Evolutionary conservation across 371 early-diverging fungal genomes (phyloP).

Genomic region (Basidiobolus meristosporus): DNA sequence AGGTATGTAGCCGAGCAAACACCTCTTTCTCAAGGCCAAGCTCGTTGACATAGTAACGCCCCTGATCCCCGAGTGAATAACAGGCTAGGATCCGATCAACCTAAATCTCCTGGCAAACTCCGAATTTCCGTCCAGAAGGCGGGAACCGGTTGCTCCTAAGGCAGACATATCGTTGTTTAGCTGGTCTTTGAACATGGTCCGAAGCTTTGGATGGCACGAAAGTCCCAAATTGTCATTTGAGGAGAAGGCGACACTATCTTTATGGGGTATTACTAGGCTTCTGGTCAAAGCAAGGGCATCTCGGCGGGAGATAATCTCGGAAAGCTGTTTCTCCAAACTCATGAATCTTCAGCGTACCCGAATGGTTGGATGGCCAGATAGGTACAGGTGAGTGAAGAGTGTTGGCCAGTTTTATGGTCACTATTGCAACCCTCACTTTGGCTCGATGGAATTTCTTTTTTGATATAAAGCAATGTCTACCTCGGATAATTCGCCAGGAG

Average conservation of each 20-base stretch:
- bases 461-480: too few relatives aligned
- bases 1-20: constrained; percentile 64
- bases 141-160: constrained; percentile 55
- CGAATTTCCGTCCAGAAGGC: constrained; percentile 59
- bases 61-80: constrained; percentile 29
- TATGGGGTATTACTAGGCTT: constrained; percentile 8
- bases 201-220: constrained; percentile 19
- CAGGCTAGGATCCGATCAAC: constrained; percentile 3
- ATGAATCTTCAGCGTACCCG: too few relatives aligned
- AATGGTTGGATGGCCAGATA: too few relatives aligned
- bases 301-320: constrained; percentile 7
- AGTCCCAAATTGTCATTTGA: constrained; percentile 71
- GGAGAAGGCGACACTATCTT: constrained; percentile 35
- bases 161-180: constrained; percentile 14
- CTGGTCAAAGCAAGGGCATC: constrained; percentile 7
- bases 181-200: constrained; percentile 19
- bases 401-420: too few relatives aligned
- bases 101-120: constrained; percentile 32
- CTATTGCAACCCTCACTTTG: too few relatives aligned
- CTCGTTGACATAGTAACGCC: constrained; percentile 41
- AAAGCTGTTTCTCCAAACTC: constrained; percentile 9
- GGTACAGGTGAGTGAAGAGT: too few relatives aligned
- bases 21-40: constrained; percentile 36
- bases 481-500: too few relatives aligned
- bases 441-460: too few relatives aligned